phyloP scores from a whole-genome alignment of 2,329 filamentous ascomycete species.

The Aspergillus niger region DNA sequence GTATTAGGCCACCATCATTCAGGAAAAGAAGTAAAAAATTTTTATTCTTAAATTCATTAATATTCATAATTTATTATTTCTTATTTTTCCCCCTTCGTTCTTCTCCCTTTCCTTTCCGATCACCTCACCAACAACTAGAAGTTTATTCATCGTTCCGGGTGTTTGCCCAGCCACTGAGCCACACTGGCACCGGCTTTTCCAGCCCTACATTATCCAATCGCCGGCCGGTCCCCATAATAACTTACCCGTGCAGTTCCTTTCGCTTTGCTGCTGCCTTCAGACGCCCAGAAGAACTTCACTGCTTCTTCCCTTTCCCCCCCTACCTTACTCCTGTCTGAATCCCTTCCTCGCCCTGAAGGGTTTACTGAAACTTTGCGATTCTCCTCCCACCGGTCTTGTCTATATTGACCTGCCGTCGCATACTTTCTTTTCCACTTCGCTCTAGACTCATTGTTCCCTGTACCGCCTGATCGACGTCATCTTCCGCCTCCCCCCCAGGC shows the following conservation, averaged over 20 bases:
- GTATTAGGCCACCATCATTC: too few relatives aligned
- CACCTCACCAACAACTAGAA: neutral
- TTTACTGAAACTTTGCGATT: neutral
- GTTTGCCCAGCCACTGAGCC: conserved; percentile 13
- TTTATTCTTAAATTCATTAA: neutral
- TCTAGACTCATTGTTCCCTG: conserved; percentile 1
- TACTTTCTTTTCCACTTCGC: neutral
- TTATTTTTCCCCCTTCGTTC: neutral
- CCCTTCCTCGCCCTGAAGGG: conserved; percentile 8
- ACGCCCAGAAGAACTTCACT: conserved; percentile 14
- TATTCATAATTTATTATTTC: neutral
- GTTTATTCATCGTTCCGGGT: conserved; percentile 2
- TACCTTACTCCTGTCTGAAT: conserved; percentile 12
- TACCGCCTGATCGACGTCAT: conserved; percentile 27
- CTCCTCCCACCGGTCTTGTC: neutral
- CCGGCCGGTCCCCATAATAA: conserved; percentile 12
- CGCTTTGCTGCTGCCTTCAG: conserved; percentile 28
- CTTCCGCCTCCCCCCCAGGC: conserved; percentile 10
- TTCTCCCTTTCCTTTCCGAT: neutral
- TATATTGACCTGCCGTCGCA: neutral
- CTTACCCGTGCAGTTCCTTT: conserved; percentile 15
- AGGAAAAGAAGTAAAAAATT: neutral
- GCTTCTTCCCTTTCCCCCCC: conserved; percentile 14
- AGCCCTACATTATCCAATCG: conserved; percentile 15
- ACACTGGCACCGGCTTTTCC: neutral